Percentiles rank a stretch among this genome's conserved stretches.
Evolutionary conservation across 148 eudicot species (phyloP).

Genomic region (Vaccinium myrtillus): DNA sequence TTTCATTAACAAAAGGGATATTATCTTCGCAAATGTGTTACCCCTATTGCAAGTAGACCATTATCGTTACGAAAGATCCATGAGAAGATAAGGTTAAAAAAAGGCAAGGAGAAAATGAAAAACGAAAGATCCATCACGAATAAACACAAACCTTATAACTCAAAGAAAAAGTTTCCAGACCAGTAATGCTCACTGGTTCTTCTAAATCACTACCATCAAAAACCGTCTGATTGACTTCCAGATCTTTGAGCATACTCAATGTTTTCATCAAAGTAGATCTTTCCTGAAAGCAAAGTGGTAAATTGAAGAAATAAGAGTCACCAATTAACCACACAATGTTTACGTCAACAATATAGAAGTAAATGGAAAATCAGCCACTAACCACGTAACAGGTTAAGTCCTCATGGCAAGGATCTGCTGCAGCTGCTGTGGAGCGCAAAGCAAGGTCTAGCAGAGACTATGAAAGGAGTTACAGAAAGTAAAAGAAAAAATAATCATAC

Average conservation of each 20-base stretch:
- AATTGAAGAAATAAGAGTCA: slow-evolving; percentile 14
- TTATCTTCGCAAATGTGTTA: not conserved
- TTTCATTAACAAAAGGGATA: not conserved
- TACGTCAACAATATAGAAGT: not conserved
- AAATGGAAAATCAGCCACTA: slow-evolving; percentile 27
- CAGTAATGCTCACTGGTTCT: slow-evolving; percentile 87
- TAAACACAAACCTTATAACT: slow-evolving; percentile 69
- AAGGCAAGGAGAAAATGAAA: not conserved
- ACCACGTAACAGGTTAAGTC: slow-evolving; percentile 95
- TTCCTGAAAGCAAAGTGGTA: slow-evolving; percentile 52
- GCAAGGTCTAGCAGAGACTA: slow-evolving; percentile 98
- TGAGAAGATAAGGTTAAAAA: not conserved
- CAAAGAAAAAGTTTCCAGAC: slow-evolving; percentile 87
- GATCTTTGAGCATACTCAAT: slow-evolving; percentile 82
- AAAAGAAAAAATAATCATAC: slow-evolving; percentile 7
- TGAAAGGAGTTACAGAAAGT: not conserved
- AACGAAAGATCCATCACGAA: not conserved
- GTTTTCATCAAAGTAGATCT: slow-evolving; percentile 70
- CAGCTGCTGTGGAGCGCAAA: slow-evolving; percentile 92
- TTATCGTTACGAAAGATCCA: not conserved
- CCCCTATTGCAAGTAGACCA: not conserved
- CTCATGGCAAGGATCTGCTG: slow-evolving; percentile 95
- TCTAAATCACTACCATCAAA: slow-evolving; percentile 54
- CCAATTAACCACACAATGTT: not conserved
- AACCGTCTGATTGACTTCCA: slow-evolving; percentile 52